Conservation (phyloP, 1,284 basidiomycete species). For the Pseudomicrostroma phylloplanum region DNA sequence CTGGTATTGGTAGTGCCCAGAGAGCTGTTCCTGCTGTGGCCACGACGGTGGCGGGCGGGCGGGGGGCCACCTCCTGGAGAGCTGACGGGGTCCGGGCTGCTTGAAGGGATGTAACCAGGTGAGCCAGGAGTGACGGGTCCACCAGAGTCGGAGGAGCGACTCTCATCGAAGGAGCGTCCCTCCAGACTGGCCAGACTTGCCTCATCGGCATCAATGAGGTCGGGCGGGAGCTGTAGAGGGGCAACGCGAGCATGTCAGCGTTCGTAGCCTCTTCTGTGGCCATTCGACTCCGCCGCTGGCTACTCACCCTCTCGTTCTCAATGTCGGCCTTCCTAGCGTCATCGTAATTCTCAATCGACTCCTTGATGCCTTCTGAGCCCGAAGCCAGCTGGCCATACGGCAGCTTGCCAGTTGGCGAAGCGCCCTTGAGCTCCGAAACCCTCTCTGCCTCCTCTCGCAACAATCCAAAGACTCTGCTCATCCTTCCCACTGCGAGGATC, state of each 20-base stretch:
- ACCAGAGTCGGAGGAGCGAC: not conserved
- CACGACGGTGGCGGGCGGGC: slow-evolving; percentile 55
- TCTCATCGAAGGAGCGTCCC: slow-evolving; percentile 52
- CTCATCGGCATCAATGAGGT: slow-evolving; percentile 80
- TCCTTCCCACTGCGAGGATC: slow-evolving; percentile 93
- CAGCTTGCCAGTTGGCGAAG: slow-evolving; percentile 69
- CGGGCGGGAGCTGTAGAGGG: slow-evolving; percentile 65
- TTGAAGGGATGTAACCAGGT: slow-evolving; percentile 8
- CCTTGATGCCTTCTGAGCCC: slow-evolving; percentile 91
- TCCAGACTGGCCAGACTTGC: slow-evolving; percentile 61
- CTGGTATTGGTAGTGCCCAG: slow-evolving; percentile 87
- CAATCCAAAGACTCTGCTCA: slow-evolving; percentile 90
- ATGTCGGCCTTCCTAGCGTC: slow-evolving; percentile 98
- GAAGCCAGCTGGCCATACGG: slow-evolving; percentile 81
- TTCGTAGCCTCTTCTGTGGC: not conserved
- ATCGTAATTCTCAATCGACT: slow-evolving; percentile 86
- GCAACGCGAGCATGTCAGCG: not conserved
- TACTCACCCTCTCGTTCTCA: slow-evolving; percentile 69
- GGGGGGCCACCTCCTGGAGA: slow-evolving; percentile 1
- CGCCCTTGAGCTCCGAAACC: slow-evolving; percentile 90
- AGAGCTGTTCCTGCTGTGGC: slow-evolving; percentile 79
- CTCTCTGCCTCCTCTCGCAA: slow-evolving; percentile 98
- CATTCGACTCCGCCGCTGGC: not conserved
- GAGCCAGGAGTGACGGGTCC: slow-evolving; percentile 13
- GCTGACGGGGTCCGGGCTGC: not conserved